These are phyloP conservation scores for Wickerhamiella nectarea DNA, from an alignment of 805 yeast genomes.

Conservation along the genomic window DNA sequence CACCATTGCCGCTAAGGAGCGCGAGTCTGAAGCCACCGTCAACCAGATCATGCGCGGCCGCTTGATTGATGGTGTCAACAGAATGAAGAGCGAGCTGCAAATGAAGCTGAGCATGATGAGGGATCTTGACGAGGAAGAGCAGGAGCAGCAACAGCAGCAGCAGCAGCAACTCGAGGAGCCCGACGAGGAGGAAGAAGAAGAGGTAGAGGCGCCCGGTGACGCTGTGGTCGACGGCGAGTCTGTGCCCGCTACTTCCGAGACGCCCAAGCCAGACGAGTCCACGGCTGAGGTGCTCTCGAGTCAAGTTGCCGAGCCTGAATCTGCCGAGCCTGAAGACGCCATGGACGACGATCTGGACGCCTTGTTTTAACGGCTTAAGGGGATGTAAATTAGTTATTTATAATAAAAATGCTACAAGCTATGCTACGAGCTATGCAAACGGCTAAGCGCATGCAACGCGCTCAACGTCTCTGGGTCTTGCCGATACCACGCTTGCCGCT, in stretches of 20 bases:
- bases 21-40: slow-evolving; percentile 54
- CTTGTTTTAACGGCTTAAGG: slow-evolving; percentile 1
- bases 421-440: too few species aligned
- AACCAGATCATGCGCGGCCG: slow-evolving; percentile 80
- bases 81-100: slow-evolving; percentile 70
- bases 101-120: slow-evolving; percentile 57
- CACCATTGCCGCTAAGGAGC: slow-evolving; percentile 62
- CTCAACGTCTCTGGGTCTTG: slow-evolving; percentile 74
- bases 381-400: neutral
- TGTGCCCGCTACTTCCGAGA: neutral
- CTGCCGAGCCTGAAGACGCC: neutral
- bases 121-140: slow-evolving; percentile 20
- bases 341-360: slow-evolving; percentile 11
- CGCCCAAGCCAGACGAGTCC: neutral
- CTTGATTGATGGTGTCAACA: slow-evolving; percentile 64
- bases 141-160: slow-evolving; percentile 10
- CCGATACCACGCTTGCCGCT: slow-evolving; percentile 96
- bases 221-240: slow-evolving; percentile 20
- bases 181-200: slow-evolving; percentile 23
- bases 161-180: slow-evolving; percentile 28
- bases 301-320: neutral
- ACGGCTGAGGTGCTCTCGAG: too few species aligned
- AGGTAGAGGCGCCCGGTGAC: slow-evolving; percentile 24
- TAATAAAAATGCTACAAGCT: neutral
- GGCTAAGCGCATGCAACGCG: too few species aligned